Base-by-base conservation (phyloP, 164 flowering plant genomes). In the Vitis labrusca region DNA sequence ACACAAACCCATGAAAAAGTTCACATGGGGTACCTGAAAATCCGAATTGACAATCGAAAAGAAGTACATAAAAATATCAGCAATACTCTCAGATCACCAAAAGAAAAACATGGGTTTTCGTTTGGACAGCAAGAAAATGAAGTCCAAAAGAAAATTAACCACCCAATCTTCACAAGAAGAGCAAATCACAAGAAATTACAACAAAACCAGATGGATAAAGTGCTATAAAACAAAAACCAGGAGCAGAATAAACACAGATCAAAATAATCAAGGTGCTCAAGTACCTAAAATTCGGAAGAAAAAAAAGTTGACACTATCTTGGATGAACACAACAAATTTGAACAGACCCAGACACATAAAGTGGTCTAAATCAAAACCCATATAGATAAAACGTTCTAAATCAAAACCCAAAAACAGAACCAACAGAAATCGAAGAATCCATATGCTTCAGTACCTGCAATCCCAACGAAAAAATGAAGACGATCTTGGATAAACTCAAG, bases 321-420 rank as follows among this genome's bases (percentile, higher is more conserved):
- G 44, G 44, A 37, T 37, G 44, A 37, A 37, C 6, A 37, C 6
- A 37, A 37, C 7, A 37, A 37, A 37, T 37, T 37, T 37, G 44
- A 37, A 37, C 44, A 37, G 44, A 37, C 5, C 44, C 44, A 6
- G 44, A 37, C 44, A 37, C 27, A 23, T 16, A 7, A 63, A 63
- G 8, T 59, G 5, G 23, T 32, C 11, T 29, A 44, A 59, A 59
- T 6, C 23, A 17, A 53, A 23, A 3, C 12, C 6, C 15, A 23
- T 23, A 23, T 10, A 59, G 37, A 12, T 17, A 64, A 59, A 23
- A 23, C 7, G 44, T 23, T 60, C 12, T 7, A 17, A 57, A 52
- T 57, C 64, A 71, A 59, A 48, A 63, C 60, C 66, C 72, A 70
- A 49, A 16, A 49, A 15, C 59, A 71, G 56, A 64, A 71, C 30